Evolutionary conservation across 108 stramenopile genomes (phyloP), one percentile per base, ranked within the genome.

Genomic region (Discostella pseudostelligera): DNA sequence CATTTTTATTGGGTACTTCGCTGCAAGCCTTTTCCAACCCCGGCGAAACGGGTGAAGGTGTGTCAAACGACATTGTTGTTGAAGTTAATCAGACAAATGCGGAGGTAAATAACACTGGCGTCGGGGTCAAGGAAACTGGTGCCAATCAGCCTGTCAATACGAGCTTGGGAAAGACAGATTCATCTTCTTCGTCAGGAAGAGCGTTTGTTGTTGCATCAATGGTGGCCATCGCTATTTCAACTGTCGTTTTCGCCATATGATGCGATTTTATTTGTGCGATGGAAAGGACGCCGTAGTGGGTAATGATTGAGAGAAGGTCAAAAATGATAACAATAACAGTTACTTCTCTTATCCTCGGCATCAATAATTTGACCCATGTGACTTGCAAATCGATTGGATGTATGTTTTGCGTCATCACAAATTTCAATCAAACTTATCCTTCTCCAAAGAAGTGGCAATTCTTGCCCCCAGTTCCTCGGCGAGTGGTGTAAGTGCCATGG

Each of bases 401-500:
- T 5, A 47, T 47, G 44, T 45, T 17, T n/a, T 7, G 13, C 46
- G 20, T 16, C 3, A 45, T 43, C 21, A 59, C 7, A 14, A 14
- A 16, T 8, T 46, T 46, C 46, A 63, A 36, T 65, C 62, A 32
- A 6, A 13, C 47, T 56, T 48, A 42, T 65, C 22, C 45, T 76
- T 76, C n/a, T 76, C 63, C 47, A 76, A 20, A 5, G 48, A 56
- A 11, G 28, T 20, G 16, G 62, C 75, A 69, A 76, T 59, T 11
- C 25, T 62, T 4, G 80, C 69, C 2, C 89, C 89, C 50, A 80
- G 48, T 21, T 87, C 89, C 50, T 90, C 89, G 5, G 81, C 80
- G 72, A 82, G 48, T 21, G 96, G 96, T 20, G 96, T 97, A n/a
- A 87, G 65, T 37, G 87, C 96, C 96, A 97, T 97, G 39, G 92